These are phyloP conservation scores for Coemansia sp. DNA, from an alignment of 192 early-diverging fungal genomes.

Conservation along the genomic window DNA sequence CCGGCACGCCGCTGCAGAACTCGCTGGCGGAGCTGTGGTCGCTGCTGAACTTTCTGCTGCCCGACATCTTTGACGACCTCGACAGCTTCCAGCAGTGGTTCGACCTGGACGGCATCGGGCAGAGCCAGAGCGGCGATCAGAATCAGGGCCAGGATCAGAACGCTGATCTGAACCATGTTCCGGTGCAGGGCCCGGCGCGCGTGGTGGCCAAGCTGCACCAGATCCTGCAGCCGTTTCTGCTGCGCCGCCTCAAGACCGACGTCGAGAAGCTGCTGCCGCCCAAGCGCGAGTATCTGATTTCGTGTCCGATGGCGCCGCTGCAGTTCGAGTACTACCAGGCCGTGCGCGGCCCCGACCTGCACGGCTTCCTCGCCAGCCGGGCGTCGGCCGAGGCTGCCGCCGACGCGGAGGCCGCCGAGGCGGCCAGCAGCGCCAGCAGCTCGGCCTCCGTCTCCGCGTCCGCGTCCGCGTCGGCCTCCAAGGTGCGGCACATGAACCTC, in stretches of 20 bases:
- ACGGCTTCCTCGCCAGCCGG: slow-evolving; percentile 57
- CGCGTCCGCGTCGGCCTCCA: background rate
- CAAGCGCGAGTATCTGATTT: slow-evolving; percentile 87
- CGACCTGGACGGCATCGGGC: slow-evolving; percentile 74
- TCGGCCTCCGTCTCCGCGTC: too few relatives aligned
- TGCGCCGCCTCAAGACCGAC: slow-evolving; percentile 66
- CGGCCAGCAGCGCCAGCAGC: too few relatives aligned
- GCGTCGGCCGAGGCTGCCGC: background rate
- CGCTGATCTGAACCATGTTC: slow-evolving; percentile 57
- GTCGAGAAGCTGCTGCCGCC: slow-evolving; percentile 87
- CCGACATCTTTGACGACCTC: slow-evolving; percentile 92
- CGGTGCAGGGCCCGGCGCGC: slow-evolving; percentile 43
- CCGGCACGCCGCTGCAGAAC: slow-evolving; percentile 95
- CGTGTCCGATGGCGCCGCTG: slow-evolving; percentile 68
- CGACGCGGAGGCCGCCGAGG: background rate
- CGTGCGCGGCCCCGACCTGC: slow-evolving; percentile 60
- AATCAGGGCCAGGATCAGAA: slow-evolving; percentile 9
- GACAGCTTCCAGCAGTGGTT: slow-evolving; percentile 88
- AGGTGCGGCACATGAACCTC: slow-evolving; percentile 65
- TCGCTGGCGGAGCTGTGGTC: slow-evolving; percentile 94
- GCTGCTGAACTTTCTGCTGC: slow-evolving; percentile 90
- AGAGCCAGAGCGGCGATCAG: slow-evolving; percentile 18
- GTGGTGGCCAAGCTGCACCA: slow-evolving; percentile 83
- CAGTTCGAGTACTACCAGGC: slow-evolving; percentile 78
- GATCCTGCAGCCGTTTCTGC: slow-evolving; percentile 76